Base-by-base conservation (phyloP, 805 yeast species). In the Lipomyces orientalis region DNA sequence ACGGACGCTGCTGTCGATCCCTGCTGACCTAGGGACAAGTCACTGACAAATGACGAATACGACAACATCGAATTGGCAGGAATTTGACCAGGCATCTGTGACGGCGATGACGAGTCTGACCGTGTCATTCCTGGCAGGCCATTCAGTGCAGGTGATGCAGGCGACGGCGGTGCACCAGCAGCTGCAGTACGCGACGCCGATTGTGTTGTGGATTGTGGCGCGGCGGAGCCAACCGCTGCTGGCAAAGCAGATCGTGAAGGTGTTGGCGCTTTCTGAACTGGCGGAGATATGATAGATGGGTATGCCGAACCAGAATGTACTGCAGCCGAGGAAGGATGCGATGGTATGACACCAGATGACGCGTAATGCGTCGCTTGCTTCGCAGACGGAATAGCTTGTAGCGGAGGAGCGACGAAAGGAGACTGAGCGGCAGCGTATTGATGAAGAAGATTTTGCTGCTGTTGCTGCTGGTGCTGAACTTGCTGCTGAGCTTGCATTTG, bases 401-500 rank as follows among this genome's bases (percentile, higher is more conserved):
- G 49, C 8, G 31, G 62, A 43, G 25, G 34, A 52, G 57, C 49
- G 34, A 31, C 34, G 34, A 52, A 43, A 16, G 49, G 54, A 54
- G 64, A 25, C 35, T 61, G 64, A 31, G 39, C 37, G n/a, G 12
- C 14, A 25, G 52, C n/a, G n/a, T 34, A 10, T 52, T 61, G 64
- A 16, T 31, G 60, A 22, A 61, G 37, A 35, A 22, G 49, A n/a
- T 9, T 43, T 43, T 9, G 43, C 43, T 37, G 43, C 2, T 37
- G 43, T 14, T 64, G 66, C 51, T 64, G 66, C 39, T 60, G 60
- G 10, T 54, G 66, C 19, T 34, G 29, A 0, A 12, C 19, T 37
- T 59, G 63, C 7, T 56, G 63, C 16, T 43, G 64, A 39, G 31
- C 65, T 19, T 68, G 71, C 35, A 54, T 57, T 37, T 61, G 64